phyloP scores from a whole-genome alignment of 2,329 filamentous ascomycete species.

The Orbilia javanica region DNA sequence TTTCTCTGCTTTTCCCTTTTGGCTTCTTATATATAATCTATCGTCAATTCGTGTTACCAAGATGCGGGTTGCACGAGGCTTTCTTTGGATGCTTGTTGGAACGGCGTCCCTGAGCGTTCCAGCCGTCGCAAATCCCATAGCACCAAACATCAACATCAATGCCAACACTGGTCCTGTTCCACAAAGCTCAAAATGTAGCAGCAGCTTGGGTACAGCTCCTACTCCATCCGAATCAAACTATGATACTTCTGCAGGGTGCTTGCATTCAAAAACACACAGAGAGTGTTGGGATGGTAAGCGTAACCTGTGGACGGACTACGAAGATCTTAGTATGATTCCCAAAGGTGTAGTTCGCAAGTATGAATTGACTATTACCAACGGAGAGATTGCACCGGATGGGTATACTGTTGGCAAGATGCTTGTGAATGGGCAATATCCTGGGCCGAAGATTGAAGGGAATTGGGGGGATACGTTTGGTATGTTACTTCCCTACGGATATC shows the following conservation, averaged over 20 bases:
- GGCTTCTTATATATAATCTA: no score
- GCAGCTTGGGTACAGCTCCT: neutral
- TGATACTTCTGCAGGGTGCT: slow-evolving; percentile 9
- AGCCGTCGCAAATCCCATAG: no score
- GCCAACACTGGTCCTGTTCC: neutral
- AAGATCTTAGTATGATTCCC: slow-evolving; percentile 33
- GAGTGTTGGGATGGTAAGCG: slow-evolving; percentile 32
- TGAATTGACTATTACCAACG: slow-evolving; percentile 70
- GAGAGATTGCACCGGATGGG: slow-evolving; percentile 71
- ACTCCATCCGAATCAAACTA: neutral
- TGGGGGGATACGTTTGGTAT: slow-evolving; percentile 73
- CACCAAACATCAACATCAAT: neutral
- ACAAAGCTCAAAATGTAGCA: neutral
- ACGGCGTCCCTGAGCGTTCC: no score
- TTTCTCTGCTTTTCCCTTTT: no score
- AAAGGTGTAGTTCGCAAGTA: slow-evolving; percentile 64
- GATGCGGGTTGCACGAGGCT: no score
- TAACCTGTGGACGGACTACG: slow-evolving; percentile 42
- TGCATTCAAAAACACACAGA: slow-evolving; percentile 24
- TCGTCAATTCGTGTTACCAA: no score
- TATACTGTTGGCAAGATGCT: slow-evolving; percentile 67
- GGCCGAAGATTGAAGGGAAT: slow-evolving; percentile 75
- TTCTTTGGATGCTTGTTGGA: no score
- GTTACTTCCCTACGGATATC: slow-evolving; percentile 40
- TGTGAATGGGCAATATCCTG: slow-evolving; percentile 76